Base-by-base conservation (phyloP, 345 rosid genomes). In the Sisymbrium altissimum region DNA sequence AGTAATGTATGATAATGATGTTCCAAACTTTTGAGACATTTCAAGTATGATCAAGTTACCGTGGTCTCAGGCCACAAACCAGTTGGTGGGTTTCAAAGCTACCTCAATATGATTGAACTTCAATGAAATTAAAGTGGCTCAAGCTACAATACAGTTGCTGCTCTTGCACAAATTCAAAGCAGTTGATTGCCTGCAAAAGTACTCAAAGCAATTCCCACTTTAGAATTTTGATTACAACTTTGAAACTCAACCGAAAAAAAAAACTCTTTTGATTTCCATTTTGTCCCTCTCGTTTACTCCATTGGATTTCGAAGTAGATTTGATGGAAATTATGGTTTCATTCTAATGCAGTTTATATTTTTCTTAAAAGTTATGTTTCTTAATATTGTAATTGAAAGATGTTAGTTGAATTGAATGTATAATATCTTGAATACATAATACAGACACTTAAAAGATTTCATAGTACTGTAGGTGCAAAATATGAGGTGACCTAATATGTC, bases 21-120 rank as follows among this genome's bases (percentile, higher is more conserved):
- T 55, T 36, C 45, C 55, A 75, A 68, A 32, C 63, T 59, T 49
- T 59, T 67, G 68, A 41, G 33, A 40, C 38, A 46, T 56, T 66
- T 67, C 5, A 66, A 38, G 52, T 36, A 66, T 46, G 59, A 66
- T 35, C 13, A 33, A 65, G 57, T 53, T 64, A 53, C 18, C 39
- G 65, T 21, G 48, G 11, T 5, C 58, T 48, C 13, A 48, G 46
- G 70, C 23, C 11, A 14, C 36, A 49, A 50, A 25, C 25, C 17
- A 39, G 38, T 70, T 45, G 15, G 25, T 45, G 9, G 25, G 44
- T 15, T 56, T 57, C 41, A 33, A 14, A 29, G 13, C 30, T 30
- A 29, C 11, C 11, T 32, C 40, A 30, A 30, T 56, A 30, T 21
- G 30, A 49, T 49, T 49, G n/a, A 27, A 49, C 14, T 49, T 50